A percentile compares a stretch with the other conserved stretches of the same genome.
Conservation (phyloP, 164 flowering plant genomes). For the Platanus orientalis region DNA sequence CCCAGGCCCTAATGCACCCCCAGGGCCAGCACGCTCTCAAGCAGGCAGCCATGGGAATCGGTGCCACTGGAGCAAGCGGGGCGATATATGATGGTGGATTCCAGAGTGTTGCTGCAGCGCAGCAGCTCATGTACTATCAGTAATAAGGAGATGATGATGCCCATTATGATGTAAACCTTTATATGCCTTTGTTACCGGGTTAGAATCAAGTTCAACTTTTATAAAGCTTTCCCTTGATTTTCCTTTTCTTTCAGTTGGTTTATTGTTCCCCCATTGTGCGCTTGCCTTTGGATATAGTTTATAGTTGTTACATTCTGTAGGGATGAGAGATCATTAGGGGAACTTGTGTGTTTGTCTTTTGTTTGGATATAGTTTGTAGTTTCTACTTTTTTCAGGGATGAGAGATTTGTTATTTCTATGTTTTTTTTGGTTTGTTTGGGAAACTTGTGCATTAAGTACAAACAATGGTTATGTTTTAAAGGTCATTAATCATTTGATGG, state of each 20-base stretch:
- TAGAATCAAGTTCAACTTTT: too few species aligned
- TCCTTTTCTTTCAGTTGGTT: too few species aligned
- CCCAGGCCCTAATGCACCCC: constrained; percentile 56
- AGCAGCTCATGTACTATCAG: constrained; percentile 85
- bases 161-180: too few species aligned
- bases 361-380: too few species aligned
- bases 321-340: background rate
- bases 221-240: too few species aligned
- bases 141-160: constrained; percentile 19
- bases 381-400: too few species aligned
- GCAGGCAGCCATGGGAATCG: constrained; percentile 58
- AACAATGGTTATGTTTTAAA: too few species aligned
- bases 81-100: constrained; percentile 75
- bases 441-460: too few species aligned
- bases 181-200: too few species aligned
- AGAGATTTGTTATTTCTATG: too few species aligned
- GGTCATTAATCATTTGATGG: background rate
- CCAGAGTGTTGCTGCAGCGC: constrained; percentile 49
- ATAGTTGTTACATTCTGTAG: background rate
- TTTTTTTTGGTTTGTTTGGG: too few species aligned
- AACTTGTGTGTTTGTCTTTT: background rate
- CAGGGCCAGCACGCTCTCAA: constrained; percentile 56
- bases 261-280: background rate
- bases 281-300: background rate
- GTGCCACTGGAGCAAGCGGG: constrained; percentile 55